These are phyloP conservation scores for Closterium sp. DNA, from an alignment of 139 green algal genomes.

Conservation along the genomic window DNA sequence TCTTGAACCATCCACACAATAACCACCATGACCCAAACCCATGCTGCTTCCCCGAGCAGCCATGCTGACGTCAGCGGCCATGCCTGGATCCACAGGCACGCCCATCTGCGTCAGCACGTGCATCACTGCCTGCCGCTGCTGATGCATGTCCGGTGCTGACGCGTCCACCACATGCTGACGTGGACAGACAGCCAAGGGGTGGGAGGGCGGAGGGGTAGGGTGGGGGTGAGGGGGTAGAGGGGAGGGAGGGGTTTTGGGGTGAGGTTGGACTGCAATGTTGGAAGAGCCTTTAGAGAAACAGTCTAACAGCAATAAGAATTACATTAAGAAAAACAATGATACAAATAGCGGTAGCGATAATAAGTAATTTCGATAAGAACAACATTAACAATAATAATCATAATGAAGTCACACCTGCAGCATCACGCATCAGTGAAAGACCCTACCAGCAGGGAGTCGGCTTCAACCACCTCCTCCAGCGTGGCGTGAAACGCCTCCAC, in stretches of 20 bases:
- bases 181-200: background rate
- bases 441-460: background rate
- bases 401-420: too few relatives aligned
- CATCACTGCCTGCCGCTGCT: constrained; percentile 63
- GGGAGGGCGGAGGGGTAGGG: too few relatives aligned
- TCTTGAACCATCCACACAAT: background rate
- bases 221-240: background rate
- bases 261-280: too few relatives aligned
- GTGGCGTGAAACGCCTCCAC: background rate
- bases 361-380: too few relatives aligned
- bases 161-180: constrained; percentile 70
- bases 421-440: background rate
- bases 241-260: background rate
- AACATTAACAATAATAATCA: too few relatives aligned
- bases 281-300: too few relatives aligned
- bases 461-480: background rate
- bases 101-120: constrained; percentile 54
- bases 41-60: background rate
- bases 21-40: background rate
- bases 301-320: too few relatives aligned
- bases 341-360: too few relatives aligned
- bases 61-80: constrained; percentile 26
- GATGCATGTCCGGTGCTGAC: constrained; percentile 42
- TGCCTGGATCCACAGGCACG: constrained; percentile 20
- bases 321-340: too few relatives aligned